Conservation (phyloP, 192 early-diverging fungal genomes). For the Backusella liffmaniae region DNA sequence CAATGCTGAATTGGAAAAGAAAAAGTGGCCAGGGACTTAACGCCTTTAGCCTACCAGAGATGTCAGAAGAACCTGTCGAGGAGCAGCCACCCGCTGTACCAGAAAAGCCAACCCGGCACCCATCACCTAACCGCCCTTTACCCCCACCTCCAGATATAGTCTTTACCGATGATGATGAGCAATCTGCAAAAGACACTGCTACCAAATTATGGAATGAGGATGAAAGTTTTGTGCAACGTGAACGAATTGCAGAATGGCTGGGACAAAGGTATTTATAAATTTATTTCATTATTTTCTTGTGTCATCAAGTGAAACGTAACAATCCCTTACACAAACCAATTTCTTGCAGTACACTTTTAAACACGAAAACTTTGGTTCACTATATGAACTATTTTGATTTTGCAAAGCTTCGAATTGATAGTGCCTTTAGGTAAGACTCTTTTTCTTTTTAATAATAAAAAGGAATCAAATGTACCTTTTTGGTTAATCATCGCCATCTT, state of each 20-base stretch:
- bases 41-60: neutral
- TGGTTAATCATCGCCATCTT: neutral
- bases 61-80: neutral
- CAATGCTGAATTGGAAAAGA: slow-evolving; percentile 23
- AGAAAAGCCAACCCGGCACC: neutral
- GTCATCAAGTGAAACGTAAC: neutral
- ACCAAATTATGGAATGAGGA: slow-evolving; percentile 42
- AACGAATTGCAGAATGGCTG: slow-evolving; percentile 48
- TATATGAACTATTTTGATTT: slow-evolving; percentile 89
- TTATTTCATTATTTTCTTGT: slow-evolving; percentile 7
- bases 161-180: neutral
- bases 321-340: neutral
- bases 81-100: neutral
- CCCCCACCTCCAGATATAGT: slow-evolving; percentile 12
- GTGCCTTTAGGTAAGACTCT: slow-evolving; percentile 63
- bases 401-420: slow-evolving; percentile 63
- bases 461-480: neutral
- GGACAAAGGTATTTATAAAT: slow-evolving; percentile 37
- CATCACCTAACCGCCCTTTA: neutral
- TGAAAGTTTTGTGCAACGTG: slow-evolving; percentile 40
- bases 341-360: slow-evolving; percentile 45
- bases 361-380: slow-evolving; percentile 52
- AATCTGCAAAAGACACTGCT: slow-evolving; percentile 22
- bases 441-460: neutral
- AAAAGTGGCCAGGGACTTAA: neutral